Base-by-base conservation (phyloP, 2,329 filamentous ascomycete genomes). In the Microcera coccophila region DNA sequence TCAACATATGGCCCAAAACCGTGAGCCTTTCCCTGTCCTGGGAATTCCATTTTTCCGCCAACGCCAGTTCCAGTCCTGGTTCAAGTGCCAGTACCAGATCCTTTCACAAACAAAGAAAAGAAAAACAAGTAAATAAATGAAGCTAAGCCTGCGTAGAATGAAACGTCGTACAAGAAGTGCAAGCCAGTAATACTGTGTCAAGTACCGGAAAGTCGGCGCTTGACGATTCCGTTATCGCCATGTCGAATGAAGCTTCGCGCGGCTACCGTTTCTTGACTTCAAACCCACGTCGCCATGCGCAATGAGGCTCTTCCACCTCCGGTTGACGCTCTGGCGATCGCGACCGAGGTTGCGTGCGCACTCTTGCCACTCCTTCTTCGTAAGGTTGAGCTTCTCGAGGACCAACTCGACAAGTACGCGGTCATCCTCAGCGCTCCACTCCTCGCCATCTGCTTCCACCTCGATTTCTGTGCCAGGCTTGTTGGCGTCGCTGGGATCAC, bases 391-490 rank as follows among this genome's bases (percentile, higher is more conserved):
- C 67, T 84, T 84, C 59, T 82, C 79, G 5, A 85, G 68, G 29
- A 85, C 79, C 15, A 85, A 71, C 63, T 84, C 80, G n/a, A 85
- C 78, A 2, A 85, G 69, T 44, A 82, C 70, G 44, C 79, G 71
- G 60, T 85, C 81, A 48, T 85, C 80, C 49, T 84, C 81, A 2
- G 70, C 69, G 45, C 73, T 81, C 82, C 82, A 85, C 29, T 66
- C 64, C 44, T 70, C 66, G 41, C 68, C 71, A 45, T 75, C 73
- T 2, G 61, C 65, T 39, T 73, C 73, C 20, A 65, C 55, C 22
- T 72, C 69, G 14, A 72, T 61, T 28, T 70, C 67, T 1, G 64
- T 65, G 40, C 66, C 66, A 16, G 53, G 36, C 28, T 39, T 48
- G 43, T 38, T 46, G 33, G 38, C 47, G 42, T 65, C 52, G 20